These are phyloP conservation scores for Populus euphratica DNA, from an alignment of 345 rosid species.

Conservation along the genomic window DNA sequence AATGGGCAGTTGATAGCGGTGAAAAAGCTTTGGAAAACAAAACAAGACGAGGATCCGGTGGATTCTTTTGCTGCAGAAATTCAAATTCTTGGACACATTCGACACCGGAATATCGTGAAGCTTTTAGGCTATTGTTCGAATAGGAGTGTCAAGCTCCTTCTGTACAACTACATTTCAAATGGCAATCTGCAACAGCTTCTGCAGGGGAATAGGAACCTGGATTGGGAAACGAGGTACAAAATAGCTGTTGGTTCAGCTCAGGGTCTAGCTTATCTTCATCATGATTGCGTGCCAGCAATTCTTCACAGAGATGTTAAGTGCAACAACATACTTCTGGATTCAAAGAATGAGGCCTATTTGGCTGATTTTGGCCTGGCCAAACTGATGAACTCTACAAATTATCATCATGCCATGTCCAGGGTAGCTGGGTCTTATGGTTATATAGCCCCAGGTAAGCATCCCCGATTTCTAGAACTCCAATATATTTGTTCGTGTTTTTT, in stretches of 20 bases:
- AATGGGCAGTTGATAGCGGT: conserved; percentile 75
- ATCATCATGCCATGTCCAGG: conserved; percentile 74
- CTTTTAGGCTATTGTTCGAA: conserved; percentile 87
- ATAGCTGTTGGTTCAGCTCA: conserved; percentile 90
- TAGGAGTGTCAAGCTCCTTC: conserved; percentile 74
- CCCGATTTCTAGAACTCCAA: background rate
- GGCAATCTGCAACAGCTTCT: conserved; percentile 82
- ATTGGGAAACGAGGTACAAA: conserved; percentile 89
- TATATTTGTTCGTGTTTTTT: background rate
- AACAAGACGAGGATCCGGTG: conserved; percentile 50
- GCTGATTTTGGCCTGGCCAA: conserved; percentile 93
- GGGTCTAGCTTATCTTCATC: conserved; percentile 90
- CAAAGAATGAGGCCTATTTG: conserved; percentile 72
- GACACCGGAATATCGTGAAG: conserved; percentile 84
- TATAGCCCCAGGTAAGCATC: conserved; percentile 85
- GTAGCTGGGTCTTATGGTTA: conserved; percentile 94
- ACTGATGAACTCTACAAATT: conserved; percentile 71
- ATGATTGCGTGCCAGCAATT: conserved; percentile 83
- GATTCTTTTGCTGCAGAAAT: conserved; percentile 91
- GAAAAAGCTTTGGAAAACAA: conserved; percentile 84
- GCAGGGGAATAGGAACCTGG: conserved; percentile 61
- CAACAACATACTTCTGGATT: conserved; percentile 84
- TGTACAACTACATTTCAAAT: conserved; percentile 76
- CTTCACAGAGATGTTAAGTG: conserved; percentile 91
- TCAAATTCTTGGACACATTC: conserved; percentile 84